Evolutionary conservation across 2,329 filamentous ascomycete species (phyloP).

Genomic region (Chrysoporthe cubensis): DNA sequence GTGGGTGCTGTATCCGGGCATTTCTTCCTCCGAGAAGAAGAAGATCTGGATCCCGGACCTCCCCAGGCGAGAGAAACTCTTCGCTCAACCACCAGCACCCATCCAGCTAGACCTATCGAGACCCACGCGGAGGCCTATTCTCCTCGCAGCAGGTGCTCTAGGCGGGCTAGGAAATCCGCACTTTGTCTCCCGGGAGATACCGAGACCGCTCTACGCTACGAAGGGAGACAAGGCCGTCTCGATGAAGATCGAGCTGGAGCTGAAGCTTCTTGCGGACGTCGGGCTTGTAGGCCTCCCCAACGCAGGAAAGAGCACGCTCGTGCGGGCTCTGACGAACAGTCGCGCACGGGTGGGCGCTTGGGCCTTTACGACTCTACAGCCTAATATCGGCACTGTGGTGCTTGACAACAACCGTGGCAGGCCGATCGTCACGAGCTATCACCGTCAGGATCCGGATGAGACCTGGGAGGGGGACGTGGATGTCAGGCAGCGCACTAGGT

Average conservation of each 20-base stretch:
- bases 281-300: constrained; percentile 95
- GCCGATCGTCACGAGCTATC: constrained; percentile 54
- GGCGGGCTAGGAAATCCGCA: constrained; percentile 94
- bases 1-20: constrained; percentile 85
- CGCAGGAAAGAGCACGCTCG: constrained; percentile 90
- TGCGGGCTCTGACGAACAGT: constrained; percentile 85
- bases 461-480: constrained; percentile 48
- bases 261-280: constrained; percentile 94
- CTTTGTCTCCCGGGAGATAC: constrained; percentile 77
- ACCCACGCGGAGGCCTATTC: constrained; percentile 80
- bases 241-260: constrained; percentile 81
- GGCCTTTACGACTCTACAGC: constrained; percentile 95
- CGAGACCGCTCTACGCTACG: constrained; percentile 84
- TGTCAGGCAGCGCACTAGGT: constrained; percentile 69
- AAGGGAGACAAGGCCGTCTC: constrained; percentile 80
- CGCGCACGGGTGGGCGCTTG: constrained; percentile 88
- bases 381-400: constrained; percentile 94
- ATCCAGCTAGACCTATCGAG: constrained; percentile 74
- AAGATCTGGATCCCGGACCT: constrained; percentile 54
- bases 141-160: constrained; percentile 84
- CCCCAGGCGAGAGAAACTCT: constrained; percentile 55
- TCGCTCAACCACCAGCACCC: constrained; percentile 72
- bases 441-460: constrained; percentile 37
- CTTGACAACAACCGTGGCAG: constrained; percentile 85
- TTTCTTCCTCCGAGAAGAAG: constrained; percentile 70